Conservation (phyloP, 441 rosid genomes). For the Dalechampia spathulata region DNA sequence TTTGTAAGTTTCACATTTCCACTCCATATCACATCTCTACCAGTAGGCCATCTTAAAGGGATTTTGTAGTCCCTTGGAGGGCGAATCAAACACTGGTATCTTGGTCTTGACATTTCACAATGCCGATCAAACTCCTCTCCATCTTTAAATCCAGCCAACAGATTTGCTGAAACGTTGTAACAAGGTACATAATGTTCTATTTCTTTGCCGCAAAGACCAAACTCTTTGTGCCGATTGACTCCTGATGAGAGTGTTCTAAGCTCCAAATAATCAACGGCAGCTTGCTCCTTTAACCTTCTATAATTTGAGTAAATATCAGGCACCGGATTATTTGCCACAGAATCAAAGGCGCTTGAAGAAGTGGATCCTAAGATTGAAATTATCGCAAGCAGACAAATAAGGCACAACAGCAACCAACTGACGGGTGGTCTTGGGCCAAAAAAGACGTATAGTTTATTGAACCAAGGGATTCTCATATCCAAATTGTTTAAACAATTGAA, state of each 20-base stretch:
- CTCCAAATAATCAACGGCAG: conserved; percentile 74
- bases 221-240: conserved; percentile 45
- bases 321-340: conserved; percentile 33
- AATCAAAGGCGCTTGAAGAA: conserved; percentile 46
- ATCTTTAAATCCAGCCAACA: conserved; percentile 65
- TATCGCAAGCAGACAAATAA: conserved; percentile 57
- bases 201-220: conserved; percentile 75
- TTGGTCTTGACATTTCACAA: conserved; percentile 54
- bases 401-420: conserved; percentile 58
- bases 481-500: conserved; percentile 18
- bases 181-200: conserved; percentile 88
- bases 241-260: conserved; percentile 56
- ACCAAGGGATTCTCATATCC: conserved; percentile 94
- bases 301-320: conserved; percentile 63
- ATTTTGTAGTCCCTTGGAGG: conserved; percentile 93
- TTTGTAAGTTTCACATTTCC: conserved; percentile 89
- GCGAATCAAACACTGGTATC: conserved; percentile 62
- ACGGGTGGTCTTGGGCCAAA: conserved; percentile 63
- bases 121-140: conserved; percentile 91
- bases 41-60: conserved; percentile 90
- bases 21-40: conserved; percentile 93
- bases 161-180: conserved; percentile 68
- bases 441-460: conserved; percentile 43
- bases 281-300: conserved; percentile 89
- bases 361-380: conserved; percentile 68